phyloP scores from a whole-genome alignment of 2,329 filamentous ascomycete genomes.

The Aspergillus costaricaensis region DNA sequence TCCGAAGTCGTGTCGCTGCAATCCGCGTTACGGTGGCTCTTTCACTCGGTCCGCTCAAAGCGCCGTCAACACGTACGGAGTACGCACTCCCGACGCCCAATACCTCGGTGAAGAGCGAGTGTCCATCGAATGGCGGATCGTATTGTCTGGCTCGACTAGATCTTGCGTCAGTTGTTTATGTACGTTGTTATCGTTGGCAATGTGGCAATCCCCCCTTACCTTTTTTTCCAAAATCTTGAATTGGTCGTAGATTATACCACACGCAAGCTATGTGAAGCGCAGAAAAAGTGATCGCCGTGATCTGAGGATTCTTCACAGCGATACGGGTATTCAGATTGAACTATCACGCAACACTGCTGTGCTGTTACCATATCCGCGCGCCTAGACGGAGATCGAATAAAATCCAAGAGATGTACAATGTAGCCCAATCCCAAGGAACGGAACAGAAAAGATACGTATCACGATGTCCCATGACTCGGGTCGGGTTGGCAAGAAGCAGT shows the following conservation, averaged over 20 bases:
- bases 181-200: neutral
- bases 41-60: slow-evolving; percentile 1
- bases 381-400: neutral
- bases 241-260: neutral
- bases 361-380: neutral
- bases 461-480: neutral
- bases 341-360: neutral
- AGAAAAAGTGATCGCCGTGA: neutral
- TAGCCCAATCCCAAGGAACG: neutral
- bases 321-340: neutral
- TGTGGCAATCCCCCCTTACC: neutral
- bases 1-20: neutral
- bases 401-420: neutral
- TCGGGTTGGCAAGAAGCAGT: slow-evolving; percentile 1
- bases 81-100: neutral
- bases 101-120: neutral
- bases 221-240: neutral
- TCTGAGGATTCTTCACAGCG: neutral
- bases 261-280: neutral
- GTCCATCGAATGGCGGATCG: neutral
- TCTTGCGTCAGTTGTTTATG: neutral
- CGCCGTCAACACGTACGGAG: neutral
- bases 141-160: neutral
- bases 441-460: neutral
- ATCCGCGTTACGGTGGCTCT: neutral